Evolutionary conservation across 306 rosid genomes (phyloP).

Genomic region (Cyamopsis tetragonoloba): DNA sequence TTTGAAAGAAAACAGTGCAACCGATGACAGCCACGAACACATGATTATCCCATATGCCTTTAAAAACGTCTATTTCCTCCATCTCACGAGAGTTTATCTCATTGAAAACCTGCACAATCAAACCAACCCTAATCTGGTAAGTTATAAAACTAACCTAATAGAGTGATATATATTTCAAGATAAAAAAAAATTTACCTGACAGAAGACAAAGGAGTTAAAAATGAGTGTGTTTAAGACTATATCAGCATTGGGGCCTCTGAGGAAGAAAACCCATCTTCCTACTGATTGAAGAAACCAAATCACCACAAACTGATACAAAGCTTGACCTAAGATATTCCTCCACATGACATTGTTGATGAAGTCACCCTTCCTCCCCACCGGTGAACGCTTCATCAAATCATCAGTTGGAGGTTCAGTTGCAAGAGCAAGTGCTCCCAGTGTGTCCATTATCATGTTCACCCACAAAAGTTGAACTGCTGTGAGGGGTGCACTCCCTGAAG

Average conservation of each 20-base stretch:
- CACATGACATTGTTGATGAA: slow-evolving; percentile 91
- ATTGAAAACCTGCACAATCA: slow-evolving; percentile 64
- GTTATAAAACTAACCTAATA: too few species aligned
- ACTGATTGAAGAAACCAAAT: slow-evolving; percentile 76
- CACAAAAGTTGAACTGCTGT: slow-evolving; percentile 98
- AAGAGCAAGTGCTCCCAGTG: slow-evolving; percentile 92
- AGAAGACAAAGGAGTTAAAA: slow-evolving; percentile 89
- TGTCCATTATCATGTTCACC: slow-evolving; percentile 99
- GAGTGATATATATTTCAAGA: too few species aligned
- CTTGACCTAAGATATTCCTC: slow-evolving; percentile 91
- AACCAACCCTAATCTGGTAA: not conserved
- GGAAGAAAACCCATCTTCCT: slow-evolving; percentile 61
- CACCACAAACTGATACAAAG: slow-evolving; percentile 68
- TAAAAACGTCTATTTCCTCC: slow-evolving; percentile 76
- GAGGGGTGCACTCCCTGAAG: slow-evolving; percentile 89
- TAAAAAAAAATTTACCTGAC: slow-evolving; percentile 77
- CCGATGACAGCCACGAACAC: slow-evolving; percentile 71
- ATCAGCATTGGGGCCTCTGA: slow-evolving; percentile 60
- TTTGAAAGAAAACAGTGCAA: slow-evolving; percentile 67
- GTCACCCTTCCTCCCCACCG: slow-evolving; percentile 80
- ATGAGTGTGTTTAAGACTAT: slow-evolving; percentile 77
- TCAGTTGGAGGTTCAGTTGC: slow-evolving; percentile 97
- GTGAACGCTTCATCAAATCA: slow-evolving; percentile 82
- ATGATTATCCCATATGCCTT: slow-evolving; percentile 69
- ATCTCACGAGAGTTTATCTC: slow-evolving; percentile 93